Percentiles rank a stretch among this genome's conserved stretches.
phyloP scores from a whole-genome alignment of 2,329 filamentous ascomycete species.

The Coniochaeta sp. region DNA sequence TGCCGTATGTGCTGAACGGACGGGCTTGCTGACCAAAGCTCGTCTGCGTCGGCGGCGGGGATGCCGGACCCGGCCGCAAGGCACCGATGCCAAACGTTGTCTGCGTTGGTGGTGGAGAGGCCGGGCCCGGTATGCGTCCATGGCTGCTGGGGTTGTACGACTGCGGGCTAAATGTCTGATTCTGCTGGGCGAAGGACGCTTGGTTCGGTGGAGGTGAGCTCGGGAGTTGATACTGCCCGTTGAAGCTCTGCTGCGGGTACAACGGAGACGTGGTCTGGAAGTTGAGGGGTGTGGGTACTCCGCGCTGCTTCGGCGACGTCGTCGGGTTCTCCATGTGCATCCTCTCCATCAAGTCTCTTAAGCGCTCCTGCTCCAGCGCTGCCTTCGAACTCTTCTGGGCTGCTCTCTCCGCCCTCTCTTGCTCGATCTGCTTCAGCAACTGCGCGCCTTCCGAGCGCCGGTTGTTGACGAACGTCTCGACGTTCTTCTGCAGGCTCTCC shows the following conservation, averaged over 20 bases:
- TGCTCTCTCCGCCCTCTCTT: constrained; percentile 53
- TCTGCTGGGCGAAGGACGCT: constrained; percentile 24
- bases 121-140: constrained; percentile 46
- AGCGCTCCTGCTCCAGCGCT: constrained; percentile 76
- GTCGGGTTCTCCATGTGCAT: constrained; percentile 74
- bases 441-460: constrained; percentile 84
- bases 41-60: constrained; percentile 51
- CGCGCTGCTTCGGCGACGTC: constrained; percentile 27
- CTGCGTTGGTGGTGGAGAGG: constrained; percentile 58
- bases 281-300: constrained; percentile 28
- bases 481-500: constrained; percentile 87
- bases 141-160: constrained; percentile 52
- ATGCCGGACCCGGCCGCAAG: constrained; percentile 39
- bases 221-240: constrained; percentile 53
- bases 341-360: constrained; percentile 87
- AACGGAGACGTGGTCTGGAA: constrained; percentile 28
- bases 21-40: constrained; percentile 34
- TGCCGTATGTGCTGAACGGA: constrained; percentile 40
- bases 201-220: constrained; percentile 46
- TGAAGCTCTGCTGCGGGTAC: constrained; percentile 47
- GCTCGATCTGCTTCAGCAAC: constrained; percentile 80
- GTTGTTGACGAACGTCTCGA: constrained; percentile 95
- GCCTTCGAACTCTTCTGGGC: constrained; percentile 54
- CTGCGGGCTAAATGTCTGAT: constrained; percentile 40
- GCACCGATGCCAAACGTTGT: constrained; percentile 34